These are phyloP conservation scores for Mycena belliarum DNA, from an alignment of 768 basidiomycete genomes.

Conservation along the genomic window DNA sequence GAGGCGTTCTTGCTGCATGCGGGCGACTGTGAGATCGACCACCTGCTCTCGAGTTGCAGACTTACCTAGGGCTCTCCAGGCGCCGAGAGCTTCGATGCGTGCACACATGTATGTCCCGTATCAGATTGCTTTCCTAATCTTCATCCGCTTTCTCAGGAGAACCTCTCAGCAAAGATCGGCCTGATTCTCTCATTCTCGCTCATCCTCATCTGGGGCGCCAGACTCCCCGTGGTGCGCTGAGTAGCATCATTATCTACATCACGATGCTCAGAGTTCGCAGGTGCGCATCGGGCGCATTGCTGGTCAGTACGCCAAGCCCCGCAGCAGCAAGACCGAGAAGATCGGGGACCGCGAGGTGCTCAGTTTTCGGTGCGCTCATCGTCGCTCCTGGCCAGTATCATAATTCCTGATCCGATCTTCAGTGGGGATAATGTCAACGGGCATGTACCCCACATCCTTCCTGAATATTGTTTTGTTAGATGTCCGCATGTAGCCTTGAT, in stretches of 20 bases:
- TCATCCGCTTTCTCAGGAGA: too few species aligned
- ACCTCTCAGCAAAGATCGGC: constrained; percentile 85
- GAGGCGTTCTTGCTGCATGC: constrained; percentile 95
- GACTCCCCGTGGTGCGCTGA: constrained; percentile 77
- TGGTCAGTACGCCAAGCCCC: constrained; percentile 94
- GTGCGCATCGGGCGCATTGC: constrained; percentile 89
- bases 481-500: constrained; percentile 52
- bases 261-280: constrained; percentile 34
- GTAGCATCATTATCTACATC: too few species aligned
- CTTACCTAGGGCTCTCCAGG: constrained; percentile 9
- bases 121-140: too few species aligned
- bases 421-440: constrained; percentile 97
- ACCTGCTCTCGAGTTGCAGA: background rate
- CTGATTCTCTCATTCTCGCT: constrained; percentile 94
- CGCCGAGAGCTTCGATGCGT: constrained; percentile 92
- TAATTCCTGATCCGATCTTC: too few species aligned
- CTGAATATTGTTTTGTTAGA: background rate
- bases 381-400: too few species aligned
- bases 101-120: constrained; percentile 65
- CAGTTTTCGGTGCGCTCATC: constrained; percentile 88
- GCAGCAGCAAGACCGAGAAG: constrained; percentile 80
- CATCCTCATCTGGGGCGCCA: constrained; percentile 91
- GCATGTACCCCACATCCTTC: constrained; percentile 35
- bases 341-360: constrained; percentile 74
- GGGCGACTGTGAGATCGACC: constrained; percentile 67